A percentile compares a stretch with the other conserved stretches of the same genome.
phyloP scores from a whole-genome alignment of 2,329 filamentous ascomycete genomes.

The Volutella citrinella region DNA sequence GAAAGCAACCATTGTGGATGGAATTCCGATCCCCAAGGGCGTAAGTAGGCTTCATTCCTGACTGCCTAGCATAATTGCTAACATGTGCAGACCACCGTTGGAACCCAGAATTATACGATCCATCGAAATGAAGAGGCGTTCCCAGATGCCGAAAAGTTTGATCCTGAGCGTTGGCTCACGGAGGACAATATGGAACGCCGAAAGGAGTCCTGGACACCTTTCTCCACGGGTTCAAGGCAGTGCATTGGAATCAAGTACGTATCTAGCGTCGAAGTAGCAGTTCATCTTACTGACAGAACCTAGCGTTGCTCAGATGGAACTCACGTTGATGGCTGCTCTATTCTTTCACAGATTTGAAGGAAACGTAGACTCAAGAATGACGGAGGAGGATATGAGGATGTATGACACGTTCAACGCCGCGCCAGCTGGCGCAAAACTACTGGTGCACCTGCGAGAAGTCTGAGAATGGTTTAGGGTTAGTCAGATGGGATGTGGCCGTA shows the following conservation, averaged over 20 bases:
- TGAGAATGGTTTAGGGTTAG: too few relatives aligned
- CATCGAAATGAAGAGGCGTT: constrained; percentile 1
- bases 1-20: neutral
- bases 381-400: constrained; percentile 2
- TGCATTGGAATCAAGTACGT: constrained; percentile 4
- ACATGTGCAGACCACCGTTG: constrained; percentile 2
- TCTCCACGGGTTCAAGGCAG: neutral
- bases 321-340: neutral
- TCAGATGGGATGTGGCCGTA: too few relatives aligned
- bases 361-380: neutral
- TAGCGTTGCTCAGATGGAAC: constrained; percentile 2
- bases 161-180: neutral
- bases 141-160: neutral
- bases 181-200: neutral
- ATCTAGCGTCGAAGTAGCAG: neutral
- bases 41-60: constrained; percentile 1
- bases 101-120: constrained; percentile 3
- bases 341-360: constrained; percentile 1
- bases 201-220: neutral
- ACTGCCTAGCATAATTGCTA: too few relatives aligned
- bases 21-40: constrained; percentile 2
- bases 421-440: constrained; percentile 1
- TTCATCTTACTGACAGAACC: neutral
- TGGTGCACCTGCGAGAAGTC: too few relatives aligned
- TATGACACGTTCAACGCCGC: constrained; percentile 1